A percentile compares a stretch with the other conserved stretches of the same genome.
Evolutionary conservation across 2,329 filamentous ascomycete species (phyloP).

Genomic region (Tricladium varicosporioides): DNA sequence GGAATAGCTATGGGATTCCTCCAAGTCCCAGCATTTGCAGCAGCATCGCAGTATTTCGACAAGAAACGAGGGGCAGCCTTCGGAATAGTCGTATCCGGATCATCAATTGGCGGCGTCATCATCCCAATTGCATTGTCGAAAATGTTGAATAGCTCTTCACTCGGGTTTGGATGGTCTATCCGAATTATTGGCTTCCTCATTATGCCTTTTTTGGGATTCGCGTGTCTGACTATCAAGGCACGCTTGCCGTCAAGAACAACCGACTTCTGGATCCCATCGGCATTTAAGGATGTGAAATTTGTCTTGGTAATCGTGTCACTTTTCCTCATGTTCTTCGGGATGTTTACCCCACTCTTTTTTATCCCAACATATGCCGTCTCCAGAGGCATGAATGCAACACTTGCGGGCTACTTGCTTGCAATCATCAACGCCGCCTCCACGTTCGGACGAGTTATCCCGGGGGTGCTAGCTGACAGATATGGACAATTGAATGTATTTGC

Average conservation of each 20-base stretch:
- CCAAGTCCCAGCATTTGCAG: slow-evolving; percentile 41
- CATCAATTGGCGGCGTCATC: slow-evolving; percentile 50
- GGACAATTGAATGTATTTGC: slow-evolving; percentile 48
- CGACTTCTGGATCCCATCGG: slow-evolving; percentile 32
- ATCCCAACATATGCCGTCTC: slow-evolving; percentile 39
- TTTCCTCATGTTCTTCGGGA: slow-evolving; percentile 45
- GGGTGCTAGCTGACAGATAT: slow-evolving; percentile 48
- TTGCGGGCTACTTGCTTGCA: slow-evolving; percentile 50
- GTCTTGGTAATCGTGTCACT: slow-evolving; percentile 34
- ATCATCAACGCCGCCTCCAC: slow-evolving; percentile 50
- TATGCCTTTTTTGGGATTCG: slow-evolving; percentile 30
- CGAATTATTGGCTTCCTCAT: slow-evolving; percentile 53
- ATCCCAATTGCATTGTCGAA: slow-evolving; percentile 57
- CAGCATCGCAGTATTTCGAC: slow-evolving; percentile 44
- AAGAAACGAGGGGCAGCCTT: slow-evolving; percentile 43
- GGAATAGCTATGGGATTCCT: slow-evolving; percentile 40
- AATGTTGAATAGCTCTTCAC: slow-evolving; percentile 42
- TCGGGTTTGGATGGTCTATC: slow-evolving; percentile 55
- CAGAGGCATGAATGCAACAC: slow-evolving; percentile 43
- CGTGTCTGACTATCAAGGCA: slow-evolving; percentile 46
- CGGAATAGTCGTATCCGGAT: slow-evolving; percentile 42
- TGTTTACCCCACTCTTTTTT: slow-evolving; percentile 52
- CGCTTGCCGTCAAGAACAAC: slow-evolving; percentile 27
- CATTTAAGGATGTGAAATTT: slow-evolving; percentile 36
- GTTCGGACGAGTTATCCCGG: slow-evolving; percentile 52